A percentile compares a stretch with the other conserved stretches of the same genome.
These are phyloP conservation scores for Mortierella hygrophila DNA, from an alignment of 192 early-diverging fungal species.

Conservation along the genomic window DNA sequence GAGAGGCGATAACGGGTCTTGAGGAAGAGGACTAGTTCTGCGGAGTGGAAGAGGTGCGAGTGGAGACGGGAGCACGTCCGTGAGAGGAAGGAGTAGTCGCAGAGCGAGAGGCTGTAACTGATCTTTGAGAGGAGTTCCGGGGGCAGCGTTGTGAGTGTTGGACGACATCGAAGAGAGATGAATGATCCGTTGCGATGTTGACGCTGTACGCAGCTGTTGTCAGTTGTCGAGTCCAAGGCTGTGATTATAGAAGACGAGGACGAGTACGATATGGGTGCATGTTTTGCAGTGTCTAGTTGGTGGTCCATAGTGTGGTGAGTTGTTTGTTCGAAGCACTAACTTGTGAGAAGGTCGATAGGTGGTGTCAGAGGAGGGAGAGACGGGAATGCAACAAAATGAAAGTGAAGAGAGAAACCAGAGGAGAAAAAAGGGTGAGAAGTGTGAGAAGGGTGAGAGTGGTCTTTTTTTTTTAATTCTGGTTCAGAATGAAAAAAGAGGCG, in stretches of 20 bases:
- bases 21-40: constrained; percentile 57
- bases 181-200: constrained; percentile 1
- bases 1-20: constrained; percentile 55
- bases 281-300: not conserved
- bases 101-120: constrained; percentile 33
- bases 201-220: not conserved
- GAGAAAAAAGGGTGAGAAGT: not conserved
- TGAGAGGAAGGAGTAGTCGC: constrained; percentile 50
- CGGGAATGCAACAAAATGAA: not conserved
- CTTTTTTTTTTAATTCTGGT: not conserved
- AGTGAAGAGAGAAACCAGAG: not conserved
- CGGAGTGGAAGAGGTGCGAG: constrained; percentile 44
- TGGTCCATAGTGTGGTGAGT: constrained; percentile 10
- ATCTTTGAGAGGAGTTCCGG: constrained; percentile 54
- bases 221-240: not conserved
- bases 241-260: not conserved
- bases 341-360: not conserved
- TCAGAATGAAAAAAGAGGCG: not conserved
- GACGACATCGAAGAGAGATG: constrained; percentile 23
- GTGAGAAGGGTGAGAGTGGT: not conserved
- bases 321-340: not conserved
- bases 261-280: not conserved
- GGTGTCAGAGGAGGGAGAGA: not conserved
- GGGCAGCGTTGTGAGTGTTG: constrained; percentile 39
- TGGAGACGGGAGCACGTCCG: constrained; percentile 41